A percentile compares a stretch with the other conserved stretches of the same genome.
These are phyloP conservation scores for Acanthamoeba castellanii DNA, from an alignment of 208 protist species.

Conservation along the genomic window DNA sequence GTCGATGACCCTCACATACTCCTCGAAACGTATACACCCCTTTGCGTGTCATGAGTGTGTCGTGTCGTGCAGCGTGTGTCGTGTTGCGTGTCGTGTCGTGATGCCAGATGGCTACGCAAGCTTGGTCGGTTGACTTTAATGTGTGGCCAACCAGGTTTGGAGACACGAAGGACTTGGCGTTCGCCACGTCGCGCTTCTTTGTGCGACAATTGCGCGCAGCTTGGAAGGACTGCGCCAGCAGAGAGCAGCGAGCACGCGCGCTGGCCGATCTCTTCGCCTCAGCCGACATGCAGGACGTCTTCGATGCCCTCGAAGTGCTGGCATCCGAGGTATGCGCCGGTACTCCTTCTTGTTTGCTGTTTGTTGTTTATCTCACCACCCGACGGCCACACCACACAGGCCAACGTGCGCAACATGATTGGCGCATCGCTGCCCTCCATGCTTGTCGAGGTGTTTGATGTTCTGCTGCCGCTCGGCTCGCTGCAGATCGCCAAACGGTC, in stretches of 20 bases:
- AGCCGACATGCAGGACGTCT: conserved; percentile 6
- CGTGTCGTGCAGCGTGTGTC: neutral
- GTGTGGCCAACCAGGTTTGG: neutral
- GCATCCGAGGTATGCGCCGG: neutral
- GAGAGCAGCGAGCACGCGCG: neutral
- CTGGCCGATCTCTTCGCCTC: neutral
- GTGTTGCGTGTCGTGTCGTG: neutral
- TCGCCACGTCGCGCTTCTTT: conserved; percentile 3
- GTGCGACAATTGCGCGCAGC: neutral
- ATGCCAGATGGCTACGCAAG: neutral
- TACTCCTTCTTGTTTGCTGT: neutral
- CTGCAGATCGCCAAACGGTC: neutral
- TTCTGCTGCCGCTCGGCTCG: neutral
- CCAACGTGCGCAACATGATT: conserved; percentile 22
- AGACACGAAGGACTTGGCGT: conserved; percentile 49
- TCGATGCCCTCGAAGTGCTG: conserved; percentile 32
- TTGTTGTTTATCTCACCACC: neutral
- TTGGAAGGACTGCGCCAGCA: neutral
- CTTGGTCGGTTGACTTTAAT: neutral
- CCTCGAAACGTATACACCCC: neutral
- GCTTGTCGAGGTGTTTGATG: neutral
- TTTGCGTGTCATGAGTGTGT: neutral
- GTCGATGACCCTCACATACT: conserved; percentile 15
- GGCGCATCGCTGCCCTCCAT: neutral
- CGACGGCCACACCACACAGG: neutral